A percentile compares a stretch with the other conserved stretches of the same genome.
Evolutionary conservation across 2,329 filamentous ascomycete genomes (phyloP).

Genomic region (Bertia moriformis): DNA sequence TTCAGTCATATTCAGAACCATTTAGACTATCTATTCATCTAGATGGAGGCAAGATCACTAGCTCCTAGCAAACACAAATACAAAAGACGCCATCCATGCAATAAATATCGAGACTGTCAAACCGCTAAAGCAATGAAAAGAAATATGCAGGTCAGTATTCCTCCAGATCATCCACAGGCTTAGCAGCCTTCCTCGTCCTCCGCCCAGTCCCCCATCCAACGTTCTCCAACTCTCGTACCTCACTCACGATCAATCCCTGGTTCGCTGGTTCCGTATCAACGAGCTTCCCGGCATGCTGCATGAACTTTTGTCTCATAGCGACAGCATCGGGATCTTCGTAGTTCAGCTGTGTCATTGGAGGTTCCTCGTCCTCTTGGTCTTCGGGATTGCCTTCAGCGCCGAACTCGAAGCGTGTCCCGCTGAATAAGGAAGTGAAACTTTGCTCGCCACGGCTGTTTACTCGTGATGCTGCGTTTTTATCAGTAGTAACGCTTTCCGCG

Average conservation of each 20-base stretch:
- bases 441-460: no score
- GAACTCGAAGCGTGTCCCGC: background rate
- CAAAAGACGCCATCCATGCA: background rate
- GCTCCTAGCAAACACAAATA: no score
- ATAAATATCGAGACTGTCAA: no score
- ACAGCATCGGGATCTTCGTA: background rate
- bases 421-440: background rate
- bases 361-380: background rate
- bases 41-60: no score
- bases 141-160: background rate
- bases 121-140: background rate
- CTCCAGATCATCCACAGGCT: background rate
- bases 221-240: background rate
- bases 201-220: background rate
- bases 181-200: background rate
- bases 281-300: background rate
- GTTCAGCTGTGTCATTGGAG: background rate
- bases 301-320: background rate
- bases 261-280: background rate
- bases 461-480: no score
- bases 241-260: background rate
- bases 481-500: background rate
- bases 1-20: no score
- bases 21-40: no score
- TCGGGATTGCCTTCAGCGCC: no score